Evolutionary conservation across 495 filamentous ascomycete species (phyloP), one percentile per base, ranked within the genome.

Genomic region (Entonaema liquescens): DNA sequence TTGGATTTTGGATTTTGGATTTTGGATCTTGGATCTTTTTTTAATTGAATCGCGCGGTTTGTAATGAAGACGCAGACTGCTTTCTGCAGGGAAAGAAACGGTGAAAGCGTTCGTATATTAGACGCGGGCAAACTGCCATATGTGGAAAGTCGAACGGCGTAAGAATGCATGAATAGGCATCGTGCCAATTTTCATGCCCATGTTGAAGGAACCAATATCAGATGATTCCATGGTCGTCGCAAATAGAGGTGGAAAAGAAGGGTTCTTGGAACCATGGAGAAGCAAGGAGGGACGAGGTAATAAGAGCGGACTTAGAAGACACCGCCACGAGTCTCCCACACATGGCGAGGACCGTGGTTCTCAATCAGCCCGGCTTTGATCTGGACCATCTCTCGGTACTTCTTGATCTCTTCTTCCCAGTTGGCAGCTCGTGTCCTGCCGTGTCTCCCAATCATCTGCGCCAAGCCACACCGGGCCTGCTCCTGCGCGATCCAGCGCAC

Each of bases 311-410:
- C 9, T 26, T 54, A 65, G 19, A 35, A 65, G 21, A 50, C 33
- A 17, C 52, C 26, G 25, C 11, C 3, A 3, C 2, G 1, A 12
- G 21, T 33, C n/a, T 25, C 44, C 42, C 31, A 52, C 1, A 59
- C 31, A 4, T 55, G 23, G 49, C 40, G 44, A n/a, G 60, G 47
- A 6, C 67, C 67, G 2, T 33, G 3, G 38, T 65, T 57, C 35
- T 29, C 0, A 2, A 28, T 17, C 7, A 59, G 8, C 1, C 62
- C 61, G 1, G 13, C 17, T 1, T 42, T 0, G 1, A 13, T 26
- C 23, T 50, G 47, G 40, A 61, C 35, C 1, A 12, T n/a, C 28
- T 59, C 40, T 0, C 53, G 59, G 21, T 67, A 67, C 6, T 35
- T 13, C 0, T 47, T 1, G 9, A 71, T 55, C 17, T 25, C 63